Evolutionary conservation across 352 stramenopile species (phyloP), one percentile per base, ranked within the genome.

Genomic region (Phytophthora brassicae): DNA sequence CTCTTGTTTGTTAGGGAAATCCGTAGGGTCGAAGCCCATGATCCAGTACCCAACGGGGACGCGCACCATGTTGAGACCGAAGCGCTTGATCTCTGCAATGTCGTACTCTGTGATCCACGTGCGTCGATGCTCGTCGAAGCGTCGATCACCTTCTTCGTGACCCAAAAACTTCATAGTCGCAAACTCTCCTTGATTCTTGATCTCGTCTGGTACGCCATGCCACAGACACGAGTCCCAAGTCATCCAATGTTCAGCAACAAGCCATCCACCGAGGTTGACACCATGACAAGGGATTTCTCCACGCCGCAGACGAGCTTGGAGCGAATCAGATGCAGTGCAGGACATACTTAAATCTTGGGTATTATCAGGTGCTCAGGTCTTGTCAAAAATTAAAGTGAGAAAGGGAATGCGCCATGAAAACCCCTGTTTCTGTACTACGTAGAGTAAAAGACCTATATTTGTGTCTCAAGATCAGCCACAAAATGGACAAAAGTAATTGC

Each of bases 31-130:
- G 44, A 81, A 89, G 47, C 79, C 79, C 0, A 77, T 54, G 68
- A 94, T 92, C 82, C 81, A 94, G 68, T 89, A 91, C n/a, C 85
- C 85, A 3, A 94, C 67, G 0, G 84, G 84, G 20, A 94, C 81
- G 11, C 82, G 82, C 33, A 94, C 82, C 4, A 81, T 92, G 66
- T 94, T 92, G 60, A 94, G 67, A 1, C 82, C 79, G 13, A 75
- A 63, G 2, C 51, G 60, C 0, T 74, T 77, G 45, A 94, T 92
- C 16, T 60, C 68, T 8, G 56, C 59, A 47, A 94, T 90, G 20
- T 92, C 82, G 16, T 56, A 50, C 49, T 94, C 80, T 0, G 75
- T 92, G 71, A 92, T 89, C 47, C 84, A 94, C 2, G 64, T 81
- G n/a, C 53, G 47, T 31, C 79, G 81, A 59, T 94, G 84, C 24